These are phyloP conservation scores for Nemania abortiva DNA, from an alignment of 2,329 filamentous ascomycete species.

Conservation along the genomic window DNA sequence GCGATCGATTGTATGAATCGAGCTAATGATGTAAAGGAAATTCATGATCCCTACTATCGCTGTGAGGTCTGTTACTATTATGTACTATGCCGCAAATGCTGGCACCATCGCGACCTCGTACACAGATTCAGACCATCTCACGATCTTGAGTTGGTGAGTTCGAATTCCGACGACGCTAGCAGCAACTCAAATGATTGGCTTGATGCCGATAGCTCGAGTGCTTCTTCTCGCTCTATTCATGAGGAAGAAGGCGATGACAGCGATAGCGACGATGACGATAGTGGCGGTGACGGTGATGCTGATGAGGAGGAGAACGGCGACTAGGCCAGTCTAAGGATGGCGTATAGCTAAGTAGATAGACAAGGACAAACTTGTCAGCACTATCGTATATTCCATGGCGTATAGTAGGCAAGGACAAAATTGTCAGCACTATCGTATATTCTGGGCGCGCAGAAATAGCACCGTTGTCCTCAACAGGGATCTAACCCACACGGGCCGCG, in stretches of 20 bases:
- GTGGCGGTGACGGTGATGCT: neutral
- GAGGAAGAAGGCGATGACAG: neutral
- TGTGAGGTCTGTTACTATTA: slow-evolving; percentile 18
- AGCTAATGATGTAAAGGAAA: slow-evolving; percentile 15
- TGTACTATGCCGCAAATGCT: slow-evolving; percentile 14
- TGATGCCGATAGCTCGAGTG: neutral
- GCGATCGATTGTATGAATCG: neutral
- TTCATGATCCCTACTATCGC: neutral
- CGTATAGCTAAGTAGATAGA: too few species aligned
- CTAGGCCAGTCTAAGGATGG: neutral
- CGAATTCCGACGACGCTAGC: neutral
- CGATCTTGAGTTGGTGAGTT: neutral
- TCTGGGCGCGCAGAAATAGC: too few species aligned
- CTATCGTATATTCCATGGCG: too few species aligned
- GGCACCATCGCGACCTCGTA: slow-evolving; percentile 14
- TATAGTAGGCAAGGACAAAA: too few species aligned
- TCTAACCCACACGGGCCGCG: too few species aligned
- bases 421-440: too few species aligned
- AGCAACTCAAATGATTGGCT: neutral
- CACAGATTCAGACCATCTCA: slow-evolving; percentile 12
- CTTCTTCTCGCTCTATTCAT: neutral
- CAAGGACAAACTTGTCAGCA: too few species aligned
- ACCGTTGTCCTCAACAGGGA: too few species aligned
- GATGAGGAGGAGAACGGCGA: neutral
- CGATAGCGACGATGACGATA: neutral